Conservation (phyloP, 2,329 filamentous ascomycete genomes). For the Diaporthe vexans region DNA sequence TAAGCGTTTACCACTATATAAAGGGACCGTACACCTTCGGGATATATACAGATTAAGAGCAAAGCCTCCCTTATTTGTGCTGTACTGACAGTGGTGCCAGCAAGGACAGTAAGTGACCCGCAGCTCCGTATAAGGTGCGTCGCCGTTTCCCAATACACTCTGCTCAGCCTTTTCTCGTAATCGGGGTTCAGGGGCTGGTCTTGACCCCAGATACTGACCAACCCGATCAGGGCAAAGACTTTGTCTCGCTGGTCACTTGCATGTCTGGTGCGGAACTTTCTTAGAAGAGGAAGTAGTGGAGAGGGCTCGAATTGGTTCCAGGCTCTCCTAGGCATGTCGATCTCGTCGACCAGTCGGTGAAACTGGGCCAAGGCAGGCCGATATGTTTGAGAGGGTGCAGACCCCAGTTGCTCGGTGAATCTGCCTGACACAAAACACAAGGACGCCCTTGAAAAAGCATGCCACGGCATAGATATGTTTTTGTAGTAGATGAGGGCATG, state of each 20-base stretch:
- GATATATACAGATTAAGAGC: no score
- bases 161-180: background rate
- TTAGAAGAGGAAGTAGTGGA: conserved; percentile 13
- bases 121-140: conserved; percentile 11
- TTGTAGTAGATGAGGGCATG: conserved; percentile 14
- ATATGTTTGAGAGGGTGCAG: conserved; percentile 13
- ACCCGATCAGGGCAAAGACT: conserved; percentile 12
- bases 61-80: no score
- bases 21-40: no score
- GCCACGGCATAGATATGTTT: conserved; percentile 34
- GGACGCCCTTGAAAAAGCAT: conserved; percentile 19
- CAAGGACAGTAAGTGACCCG: background rate
- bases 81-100: background rate
- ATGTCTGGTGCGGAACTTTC: conserved; percentile 16
- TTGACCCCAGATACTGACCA: conserved; percentile 25
- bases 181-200: background rate
- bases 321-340: conserved; percentile 11
- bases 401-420: conserved; percentile 7
- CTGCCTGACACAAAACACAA: background rate
- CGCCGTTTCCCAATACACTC: conserved; percentile 23
- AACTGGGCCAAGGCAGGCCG: background rate
- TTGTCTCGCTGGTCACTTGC: conserved; percentile 29
- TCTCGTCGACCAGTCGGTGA: conserved; percentile 23
- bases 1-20: no score
- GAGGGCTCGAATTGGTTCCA: background rate